Conservation (phyloP, 2,329 filamentous ascomycete genomes). For the Calonectria pseudoturangicola region DNA sequence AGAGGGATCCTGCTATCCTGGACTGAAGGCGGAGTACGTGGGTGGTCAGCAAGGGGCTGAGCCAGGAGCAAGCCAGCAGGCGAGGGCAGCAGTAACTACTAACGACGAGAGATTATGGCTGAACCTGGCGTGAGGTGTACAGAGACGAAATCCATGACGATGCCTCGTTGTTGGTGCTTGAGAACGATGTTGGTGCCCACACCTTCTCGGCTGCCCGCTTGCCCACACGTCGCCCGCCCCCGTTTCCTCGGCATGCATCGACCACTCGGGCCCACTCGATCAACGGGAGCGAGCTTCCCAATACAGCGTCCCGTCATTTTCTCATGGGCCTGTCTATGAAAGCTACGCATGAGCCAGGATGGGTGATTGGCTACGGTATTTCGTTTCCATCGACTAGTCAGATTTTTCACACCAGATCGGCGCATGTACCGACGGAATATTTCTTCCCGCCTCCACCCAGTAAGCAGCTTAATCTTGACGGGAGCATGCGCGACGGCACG, state of each 20-base stretch:
- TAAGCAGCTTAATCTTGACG: no score
- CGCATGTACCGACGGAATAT: no score
- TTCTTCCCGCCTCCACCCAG: no score
- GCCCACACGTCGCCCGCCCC: conserved; percentile 14
- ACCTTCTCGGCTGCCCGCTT: not conserved
- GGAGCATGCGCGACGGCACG: no score
- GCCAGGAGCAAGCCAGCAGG: not conserved
- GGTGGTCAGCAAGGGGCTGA: not conserved
- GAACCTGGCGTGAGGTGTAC: not conserved
- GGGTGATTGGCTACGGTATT: no score
- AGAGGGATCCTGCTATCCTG: not conserved
- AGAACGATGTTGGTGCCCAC: not conserved
- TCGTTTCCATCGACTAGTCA: no score
- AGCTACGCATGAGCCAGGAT: no score
- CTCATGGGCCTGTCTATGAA: no score
- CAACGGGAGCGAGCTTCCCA: no score
- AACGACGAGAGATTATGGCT: not conserved
- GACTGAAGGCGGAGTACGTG: not conserved
- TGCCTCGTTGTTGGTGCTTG: not conserved
- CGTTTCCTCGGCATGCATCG: not conserved
- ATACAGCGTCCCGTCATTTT: no score
- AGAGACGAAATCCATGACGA: not conserved
- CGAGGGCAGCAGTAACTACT: not conserved
- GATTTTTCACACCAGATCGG: no score
- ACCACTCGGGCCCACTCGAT: not conserved